A percentile compares a stretch with the other conserved stretches of the same genome.
phyloP scores from a whole-genome alignment of 352 stramenopile species.

The Phytophthora chlamydospora region DNA sequence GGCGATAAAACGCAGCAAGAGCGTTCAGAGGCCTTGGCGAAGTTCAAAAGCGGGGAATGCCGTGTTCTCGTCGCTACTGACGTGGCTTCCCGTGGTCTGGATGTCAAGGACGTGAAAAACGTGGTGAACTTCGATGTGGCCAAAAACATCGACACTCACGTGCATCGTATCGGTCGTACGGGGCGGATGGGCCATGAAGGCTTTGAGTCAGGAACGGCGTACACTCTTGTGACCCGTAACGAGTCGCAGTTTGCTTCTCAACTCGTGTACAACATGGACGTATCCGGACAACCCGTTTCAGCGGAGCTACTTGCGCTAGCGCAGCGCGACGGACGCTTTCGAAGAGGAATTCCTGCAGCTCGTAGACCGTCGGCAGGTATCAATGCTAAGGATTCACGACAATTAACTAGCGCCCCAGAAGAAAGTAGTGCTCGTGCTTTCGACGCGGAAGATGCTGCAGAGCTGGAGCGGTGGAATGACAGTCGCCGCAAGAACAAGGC shows the following conservation, averaged over 20 bases:
- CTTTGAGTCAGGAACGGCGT: constrained; percentile 80
- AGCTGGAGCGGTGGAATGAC: constrained; percentile 68
- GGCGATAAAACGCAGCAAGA: constrained; percentile 86
- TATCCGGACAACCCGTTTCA: constrained; percentile 65
- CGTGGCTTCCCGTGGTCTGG: constrained; percentile 85
- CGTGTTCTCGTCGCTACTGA: constrained; percentile 87
- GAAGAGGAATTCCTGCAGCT: constrained; percentile 33
- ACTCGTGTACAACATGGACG: constrained; percentile 87
- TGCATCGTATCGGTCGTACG: constrained; percentile 90
- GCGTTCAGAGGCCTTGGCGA: constrained; percentile 61
- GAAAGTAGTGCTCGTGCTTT: constrained; percentile 11
- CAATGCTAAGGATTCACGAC: not conserved
- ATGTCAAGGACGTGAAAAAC: constrained; percentile 91
- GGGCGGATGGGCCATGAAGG: constrained; percentile 85
- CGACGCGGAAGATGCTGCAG: constrained; percentile 53
- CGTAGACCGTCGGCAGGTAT: not conserved
- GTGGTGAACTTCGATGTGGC: constrained; percentile 93
- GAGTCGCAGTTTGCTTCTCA: constrained; percentile 79
- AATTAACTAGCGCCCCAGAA: not conserved
- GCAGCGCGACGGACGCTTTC: constrained; percentile 54
- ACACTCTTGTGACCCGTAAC: constrained; percentile 79
- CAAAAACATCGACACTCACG: constrained; percentile 92
- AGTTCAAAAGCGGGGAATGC: constrained; percentile 72
- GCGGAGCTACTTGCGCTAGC: constrained; percentile 67
- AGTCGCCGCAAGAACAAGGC: constrained; percentile 61